phyloP scores from a whole-genome alignment of 371 early-diverging fungal species.

The Entomophthora muscae region DNA sequence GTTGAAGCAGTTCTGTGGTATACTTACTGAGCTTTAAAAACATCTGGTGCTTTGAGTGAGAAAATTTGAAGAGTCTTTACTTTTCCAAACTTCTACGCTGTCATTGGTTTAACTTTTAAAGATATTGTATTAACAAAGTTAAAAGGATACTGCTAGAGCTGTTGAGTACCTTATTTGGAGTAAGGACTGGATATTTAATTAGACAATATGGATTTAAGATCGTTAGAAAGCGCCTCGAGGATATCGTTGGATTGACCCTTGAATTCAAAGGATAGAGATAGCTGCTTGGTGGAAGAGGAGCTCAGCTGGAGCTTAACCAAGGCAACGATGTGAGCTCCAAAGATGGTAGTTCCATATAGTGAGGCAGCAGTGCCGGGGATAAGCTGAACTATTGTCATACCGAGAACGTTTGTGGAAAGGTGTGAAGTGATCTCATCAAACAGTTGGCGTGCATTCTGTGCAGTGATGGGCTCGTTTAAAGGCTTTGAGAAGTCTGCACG shows the following conservation, averaged over 20 bases:
- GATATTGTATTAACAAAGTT: too few species aligned
- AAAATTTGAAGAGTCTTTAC: too few species aligned
- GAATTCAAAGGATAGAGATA: background rate
- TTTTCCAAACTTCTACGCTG: too few species aligned
- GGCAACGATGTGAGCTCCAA: background rate
- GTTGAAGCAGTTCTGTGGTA: too few species aligned
- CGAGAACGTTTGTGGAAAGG: background rate
- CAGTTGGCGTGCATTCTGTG: background rate
- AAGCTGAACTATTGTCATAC: background rate
- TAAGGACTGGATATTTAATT: too few species aligned
- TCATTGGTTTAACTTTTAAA: too few species aligned
- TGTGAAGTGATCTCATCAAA: background rate
- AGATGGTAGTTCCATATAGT: background rate
- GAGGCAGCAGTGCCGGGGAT: slow-evolving; percentile 1
- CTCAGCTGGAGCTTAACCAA: background rate
- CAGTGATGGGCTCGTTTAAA: background rate
- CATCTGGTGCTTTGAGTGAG: too few species aligned
- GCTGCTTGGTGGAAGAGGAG: background rate
- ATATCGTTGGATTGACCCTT: background rate
- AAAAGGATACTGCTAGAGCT: too few species aligned
- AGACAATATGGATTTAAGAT: background rate
- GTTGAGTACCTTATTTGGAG: too few species aligned
- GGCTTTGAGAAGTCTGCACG: background rate
- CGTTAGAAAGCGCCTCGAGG: background rate
- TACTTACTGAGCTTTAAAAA: too few species aligned